Evolutionary conservation across 306 rosid species (phyloP).

Genomic region (Geum urbanum): DNA sequence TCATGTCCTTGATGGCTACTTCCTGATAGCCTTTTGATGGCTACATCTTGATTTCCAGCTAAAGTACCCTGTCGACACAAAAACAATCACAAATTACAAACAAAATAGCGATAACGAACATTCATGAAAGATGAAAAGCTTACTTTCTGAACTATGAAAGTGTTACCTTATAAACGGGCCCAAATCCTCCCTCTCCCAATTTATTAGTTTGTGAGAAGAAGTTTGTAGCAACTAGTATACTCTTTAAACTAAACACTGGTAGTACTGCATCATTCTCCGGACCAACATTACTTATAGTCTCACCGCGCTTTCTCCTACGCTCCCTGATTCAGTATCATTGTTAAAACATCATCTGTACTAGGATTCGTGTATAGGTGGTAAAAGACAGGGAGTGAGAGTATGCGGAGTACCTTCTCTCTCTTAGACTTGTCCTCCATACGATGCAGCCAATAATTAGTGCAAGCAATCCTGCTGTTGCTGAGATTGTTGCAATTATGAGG

Average conservation of each 20-base stretch:
- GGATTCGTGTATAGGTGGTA: not conserved
- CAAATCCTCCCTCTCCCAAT: conserved; percentile 57
- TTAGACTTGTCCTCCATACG: not conserved
- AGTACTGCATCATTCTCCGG: conserved; percentile 36
- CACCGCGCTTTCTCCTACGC: not conserved
- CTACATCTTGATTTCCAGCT: conserved; percentile 30
- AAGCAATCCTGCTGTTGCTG: not conserved
- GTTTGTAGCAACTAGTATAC: conserved; percentile 37
- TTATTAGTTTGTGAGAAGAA: conserved; percentile 41
- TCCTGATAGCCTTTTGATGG: conserved; percentile 45
- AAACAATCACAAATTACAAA: no score
- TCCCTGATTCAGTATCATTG: not conserved
- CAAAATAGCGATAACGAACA: not conserved
- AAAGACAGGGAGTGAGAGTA: not conserved
- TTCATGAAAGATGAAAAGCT: no score
- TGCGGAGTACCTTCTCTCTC: not conserved
- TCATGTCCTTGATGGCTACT: conserved; percentile 41
- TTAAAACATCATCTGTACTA: not conserved
- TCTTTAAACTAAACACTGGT: conserved; percentile 29
- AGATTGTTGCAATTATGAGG: not conserved
- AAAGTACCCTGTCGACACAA: conserved; percentile 29
- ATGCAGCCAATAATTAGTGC: not conserved
- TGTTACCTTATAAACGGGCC: conserved; percentile 48
- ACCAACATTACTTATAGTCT: conserved; percentile 12
- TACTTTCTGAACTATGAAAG: not conserved